Evolutionary conservation across 805 yeast species (phyloP), one percentile per base, ranked within the genome.

Genomic region (Torulaspora delbrueckii): DNA sequence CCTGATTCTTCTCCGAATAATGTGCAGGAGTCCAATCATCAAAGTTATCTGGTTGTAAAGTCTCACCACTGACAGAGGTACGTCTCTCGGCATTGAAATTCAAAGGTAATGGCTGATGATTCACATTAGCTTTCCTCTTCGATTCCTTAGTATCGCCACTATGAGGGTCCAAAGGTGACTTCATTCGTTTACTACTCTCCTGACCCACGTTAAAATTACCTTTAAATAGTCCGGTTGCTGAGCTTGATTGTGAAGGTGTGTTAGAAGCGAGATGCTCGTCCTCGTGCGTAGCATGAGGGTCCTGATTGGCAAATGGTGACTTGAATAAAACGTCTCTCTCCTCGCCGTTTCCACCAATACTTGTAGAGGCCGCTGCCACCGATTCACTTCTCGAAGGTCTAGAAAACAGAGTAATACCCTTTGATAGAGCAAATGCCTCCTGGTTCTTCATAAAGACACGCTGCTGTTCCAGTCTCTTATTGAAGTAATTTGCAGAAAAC

Each of bases 61-160:
- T 84, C 67, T 89, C 97, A 4, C 96, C 96, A 45, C 89, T 80
- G 10, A 89, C 96, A 16, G 95, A 84, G 3, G 89, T 85, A 70
- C 97, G 81, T 71, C 96, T 80, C 63, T 82, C 78, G 43, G 86
- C 88, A 63, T 82, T 85, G 66, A 83, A 84, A 42, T 78, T 74
- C 46, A 73, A 65, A 32, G 86, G 87, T 46, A 80, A 68, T 28
- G 63, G 55, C 43, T 50, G 54, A 13, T 32, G 57, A 45, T 40
- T 47, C 22, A 43, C 54, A 25, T 46, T 43, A 7, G 51, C 47
- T 26, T 46, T 52, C 45, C 45, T 49, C 47, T 41, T 46, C n/a
- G 37, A 44, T 39, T 35, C 42, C 22, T 42, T 43, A 19, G 36
- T 38, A 30, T 48, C 42, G 18, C 45, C 46, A 24, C 46, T 37